Base-by-base conservation (phyloP, 768 basidiomycete genomes). In the Lentinula sp. region DNA sequence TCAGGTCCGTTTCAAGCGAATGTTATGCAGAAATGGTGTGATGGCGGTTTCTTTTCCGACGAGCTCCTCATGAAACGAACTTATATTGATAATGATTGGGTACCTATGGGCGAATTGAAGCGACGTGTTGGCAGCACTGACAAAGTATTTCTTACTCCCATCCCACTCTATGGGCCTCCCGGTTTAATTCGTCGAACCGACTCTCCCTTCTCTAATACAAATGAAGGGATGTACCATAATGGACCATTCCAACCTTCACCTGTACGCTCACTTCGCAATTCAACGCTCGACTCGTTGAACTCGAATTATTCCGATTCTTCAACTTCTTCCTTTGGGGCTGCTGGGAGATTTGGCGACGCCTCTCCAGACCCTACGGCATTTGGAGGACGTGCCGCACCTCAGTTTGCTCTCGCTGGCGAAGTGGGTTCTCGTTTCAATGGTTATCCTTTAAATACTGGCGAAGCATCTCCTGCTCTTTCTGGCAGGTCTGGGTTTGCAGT, bases 11-110 rank as follows among this genome's bases (percentile, higher is more conserved):
- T 96, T 80, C 82, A 81, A 49, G 93, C 92, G 31, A 85, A 88
- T 63, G 66, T 89, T 59, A 96, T 98, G 95, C 94, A 96, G 75
- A 91, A 91, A 68, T 97, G 95, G 95, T 88, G 86, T 69, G 86
- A 92, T 55, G 90, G 89, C 67, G 90, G 91, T 15, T 98, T 95
- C 73, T 98, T 98, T 68, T 77, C 84, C 8, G 76, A 86, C 31
- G 87, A 92, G 63, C 80, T 98, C 28, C 84, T 91, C 37, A 88
- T 95, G 84, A 92, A 89, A 70, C 85, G 94, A 50, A 84, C 82
- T n/a, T 79, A 83, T 63, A 64, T 89, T 56, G 91, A 93, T 69
- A 66, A 68, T 11, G 81, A 86, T 11, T 93, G 88, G 88, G 81
- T 76, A 55, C 75, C 86, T 52, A 84, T 92, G 7, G 82, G 80